phyloP scores from a whole-genome alignment of 208 protist genomes.

The Trypanosoma platydactyli region DNA sequence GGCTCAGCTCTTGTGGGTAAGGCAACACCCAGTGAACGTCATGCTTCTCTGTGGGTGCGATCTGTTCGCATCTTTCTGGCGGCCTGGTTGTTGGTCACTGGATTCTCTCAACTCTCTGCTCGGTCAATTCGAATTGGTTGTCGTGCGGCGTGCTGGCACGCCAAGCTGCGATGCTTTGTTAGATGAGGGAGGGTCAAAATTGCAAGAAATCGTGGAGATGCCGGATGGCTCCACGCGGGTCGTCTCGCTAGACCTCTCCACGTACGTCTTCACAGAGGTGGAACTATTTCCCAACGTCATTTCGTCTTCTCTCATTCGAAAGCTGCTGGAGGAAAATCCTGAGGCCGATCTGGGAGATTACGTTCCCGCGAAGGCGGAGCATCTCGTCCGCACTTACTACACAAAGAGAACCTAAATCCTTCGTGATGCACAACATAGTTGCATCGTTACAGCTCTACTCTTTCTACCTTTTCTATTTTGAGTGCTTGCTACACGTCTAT shows the following conservation, averaged over 20 bases:
- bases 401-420: not conserved
- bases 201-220: slow-evolving; percentile 23
- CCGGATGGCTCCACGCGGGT: slow-evolving; percentile 6
- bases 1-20: slow-evolving; percentile 18
- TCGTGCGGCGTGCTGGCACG: slow-evolving; percentile 35
- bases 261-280: slow-evolving; percentile 43
- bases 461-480: not conserved
- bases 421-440: not conserved
- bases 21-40: slow-evolving; percentile 40
- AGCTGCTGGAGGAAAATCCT: slow-evolving; percentile 23
- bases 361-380: slow-evolving; percentile 3
- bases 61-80: slow-evolving; percentile 73
- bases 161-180: slow-evolving; percentile 15
- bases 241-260: slow-evolving; percentile 39
- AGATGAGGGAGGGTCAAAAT: slow-evolving; percentile 17
- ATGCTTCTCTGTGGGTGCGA: slow-evolving; percentile 75
- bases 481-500: too few species aligned
- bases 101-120: slow-evolving; percentile 54
- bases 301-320: slow-evolving; percentile 59
- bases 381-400: slow-evolving; percentile 19
- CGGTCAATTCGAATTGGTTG: slow-evolving; percentile 49
- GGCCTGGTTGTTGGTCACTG: slow-evolving; percentile 64
- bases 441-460: not conserved
- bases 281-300: slow-evolving; percentile 42
- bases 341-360: slow-evolving; percentile 7